Evolutionary conservation across 2,329 filamentous ascomycete species (phyloP), one percentile per base, ranked within the genome.

Genomic region (Emmonsia crescens): DNA sequence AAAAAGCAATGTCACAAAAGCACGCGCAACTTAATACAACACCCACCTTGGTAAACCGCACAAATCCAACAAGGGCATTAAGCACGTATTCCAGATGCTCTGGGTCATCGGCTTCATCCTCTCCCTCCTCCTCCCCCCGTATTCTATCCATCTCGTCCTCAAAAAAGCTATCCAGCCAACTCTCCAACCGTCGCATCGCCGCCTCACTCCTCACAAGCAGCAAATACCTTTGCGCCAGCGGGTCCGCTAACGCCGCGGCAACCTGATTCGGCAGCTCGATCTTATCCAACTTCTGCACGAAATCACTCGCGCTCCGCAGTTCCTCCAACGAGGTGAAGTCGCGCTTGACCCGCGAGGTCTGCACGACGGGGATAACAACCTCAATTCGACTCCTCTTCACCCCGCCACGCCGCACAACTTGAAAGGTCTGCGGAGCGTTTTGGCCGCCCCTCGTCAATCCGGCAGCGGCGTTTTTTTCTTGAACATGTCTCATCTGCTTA

Each of bases 221-320:
- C 29, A 93, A 78, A 60, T 79, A 83, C 70, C 93, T 94, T 71
- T 93, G 89, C 1, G 93, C 81, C 36, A 95, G 77, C 2, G 87
- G 87, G 69, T 95, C 89, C 1, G 83, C 83, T 16, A 95, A 77
- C 3, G 89, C 85, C 5, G 91, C 89, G 48, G 91, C 85, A 1
- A 95, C 79, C 73, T 96, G 91, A 65, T 89, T 91, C 0, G 91
- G 91, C 48, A 91, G 77, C 72, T 94, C 89, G 31, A 96, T 85
- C 66, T 82, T 88, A 67, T 95, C 89, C 9, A 96, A 74, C 61
- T 83, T 88, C 52, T 83, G 82, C 5, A 91, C 86, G 63, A 96
- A 87, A 57, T 84, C 80, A 29, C 84, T 78, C 14, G 85, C 85
- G 64, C 80, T 86, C 67, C 91, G 87, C 60, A 95, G 84, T 69